phyloP scores from a whole-genome alignment of 495 filamentous ascomycete genomes.

The Trichoderma gamsii region DNA sequence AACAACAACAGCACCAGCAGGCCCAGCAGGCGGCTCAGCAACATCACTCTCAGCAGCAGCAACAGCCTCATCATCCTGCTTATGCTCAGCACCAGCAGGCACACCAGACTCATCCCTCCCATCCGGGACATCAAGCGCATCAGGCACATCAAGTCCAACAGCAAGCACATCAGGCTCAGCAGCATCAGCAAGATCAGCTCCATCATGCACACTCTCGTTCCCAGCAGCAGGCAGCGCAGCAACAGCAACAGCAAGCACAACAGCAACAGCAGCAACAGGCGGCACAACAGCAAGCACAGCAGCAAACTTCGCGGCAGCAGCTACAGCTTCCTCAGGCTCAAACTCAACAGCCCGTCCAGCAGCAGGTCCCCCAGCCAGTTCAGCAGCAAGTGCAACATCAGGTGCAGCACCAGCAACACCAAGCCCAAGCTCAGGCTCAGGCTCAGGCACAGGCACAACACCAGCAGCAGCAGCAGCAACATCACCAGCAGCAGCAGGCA shows the following conservation, averaged over 20 bases:
- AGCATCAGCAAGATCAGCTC: constrained; percentile 29
- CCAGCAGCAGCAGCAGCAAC: constrained; percentile 16
- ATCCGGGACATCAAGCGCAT: constrained; percentile 23
- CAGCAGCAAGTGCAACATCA: constrained; percentile 23
- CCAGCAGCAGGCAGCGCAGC: constrained; percentile 19
- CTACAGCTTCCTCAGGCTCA: constrained; percentile 28
- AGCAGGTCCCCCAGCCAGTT: constrained; percentile 18
- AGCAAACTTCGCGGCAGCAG: constrained; percentile 21
- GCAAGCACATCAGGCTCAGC: constrained; percentile 34
- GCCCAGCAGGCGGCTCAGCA: constrained; percentile 20
- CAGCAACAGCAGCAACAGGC: constrained; percentile 19
- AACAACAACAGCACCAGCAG: constrained; percentile 20
- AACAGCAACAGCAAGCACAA: constrained; percentile 16
- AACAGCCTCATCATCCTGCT: constrained; percentile 21
- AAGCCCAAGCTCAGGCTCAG: constrained; percentile 20
- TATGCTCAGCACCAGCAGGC: constrained; percentile 32
- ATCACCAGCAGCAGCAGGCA: constrained; percentile 14
- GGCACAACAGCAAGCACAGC: constrained; percentile 25
- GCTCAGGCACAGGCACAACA: constrained; percentile 17
- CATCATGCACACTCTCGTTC: constrained; percentile 21
- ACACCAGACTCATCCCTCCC: constrained; percentile 31
- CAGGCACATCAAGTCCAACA: constrained; percentile 21
- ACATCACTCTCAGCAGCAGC: constrained; percentile 20
- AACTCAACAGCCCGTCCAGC: constrained; percentile 25
- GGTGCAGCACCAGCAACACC: constrained; percentile 20